Conservation (phyloP, 139 green algal species). For the Coelastrella sp. region DNA sequence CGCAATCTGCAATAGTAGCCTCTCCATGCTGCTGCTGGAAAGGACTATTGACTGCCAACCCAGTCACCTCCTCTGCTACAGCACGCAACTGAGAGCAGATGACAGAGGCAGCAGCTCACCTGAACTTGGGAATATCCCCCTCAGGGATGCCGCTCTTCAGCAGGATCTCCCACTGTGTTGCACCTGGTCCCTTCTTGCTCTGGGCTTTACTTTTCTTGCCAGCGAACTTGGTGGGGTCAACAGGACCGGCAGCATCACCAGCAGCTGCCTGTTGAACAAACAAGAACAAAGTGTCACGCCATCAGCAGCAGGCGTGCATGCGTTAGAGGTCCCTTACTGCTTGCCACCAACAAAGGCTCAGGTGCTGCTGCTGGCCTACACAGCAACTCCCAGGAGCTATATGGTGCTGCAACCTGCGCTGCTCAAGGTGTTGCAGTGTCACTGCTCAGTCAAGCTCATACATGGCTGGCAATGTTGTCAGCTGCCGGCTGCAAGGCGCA, state of each 20-base stretch:
- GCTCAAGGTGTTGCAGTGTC: too few species aligned
- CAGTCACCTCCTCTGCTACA: too few species aligned
- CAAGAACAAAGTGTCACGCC: neutral
- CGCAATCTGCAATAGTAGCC: neutral
- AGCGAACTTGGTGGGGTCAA: slow-evolving; percentile 91
- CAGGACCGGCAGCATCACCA: slow-evolving; percentile 23
- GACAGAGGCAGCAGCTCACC: slow-evolving; percentile 45
- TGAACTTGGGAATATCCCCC: slow-evolving; percentile 91
- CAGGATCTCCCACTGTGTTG: slow-evolving; percentile 97
- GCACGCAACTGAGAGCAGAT: too few species aligned
- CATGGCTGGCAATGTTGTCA: neutral
- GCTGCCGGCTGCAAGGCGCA: neutral
- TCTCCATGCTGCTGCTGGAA: too few species aligned
- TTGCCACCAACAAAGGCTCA: too few species aligned
- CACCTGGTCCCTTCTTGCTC: slow-evolving; percentile 86
- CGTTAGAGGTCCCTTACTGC: neutral
- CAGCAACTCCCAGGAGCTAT: too few species aligned
- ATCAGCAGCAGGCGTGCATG: neutral
- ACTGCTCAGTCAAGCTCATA: too few species aligned
- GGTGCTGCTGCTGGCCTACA: too few species aligned
- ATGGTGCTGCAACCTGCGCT: too few species aligned
- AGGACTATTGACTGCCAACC: too few species aligned
- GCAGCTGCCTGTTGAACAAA: neutral
- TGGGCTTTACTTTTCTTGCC: slow-evolving; percentile 95
- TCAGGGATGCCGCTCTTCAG: slow-evolving; percentile 87